Evolutionary conservation across 768 basidiomycete genomes (phyloP).

Genomic region (Hydnum rufescens): DNA sequence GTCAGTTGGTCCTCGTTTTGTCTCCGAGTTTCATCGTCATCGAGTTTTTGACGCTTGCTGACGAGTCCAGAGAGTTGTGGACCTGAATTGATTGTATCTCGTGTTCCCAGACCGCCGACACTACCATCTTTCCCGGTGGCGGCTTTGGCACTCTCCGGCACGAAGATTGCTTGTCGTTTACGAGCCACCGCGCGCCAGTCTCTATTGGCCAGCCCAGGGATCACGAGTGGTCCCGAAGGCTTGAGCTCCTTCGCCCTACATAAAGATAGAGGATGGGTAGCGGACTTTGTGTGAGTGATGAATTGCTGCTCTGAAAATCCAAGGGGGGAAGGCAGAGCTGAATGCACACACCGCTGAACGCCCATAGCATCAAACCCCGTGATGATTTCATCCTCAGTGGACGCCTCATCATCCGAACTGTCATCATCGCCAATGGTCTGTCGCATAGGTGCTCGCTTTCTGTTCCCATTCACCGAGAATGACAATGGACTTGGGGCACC

Average conservation of each 20-base stretch:
- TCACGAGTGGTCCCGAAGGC: conserved; percentile 50
- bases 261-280: conserved; percentile 16
- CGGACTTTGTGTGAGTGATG: conserved; percentile 42
- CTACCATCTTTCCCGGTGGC: conserved; percentile 46
- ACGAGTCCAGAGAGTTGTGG: conserved; percentile 53
- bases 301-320: conserved; percentile 15
- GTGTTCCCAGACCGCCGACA: conserved; percentile 56
- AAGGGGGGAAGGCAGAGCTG: too few species aligned
- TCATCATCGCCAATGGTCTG: conserved; percentile 15
- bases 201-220: conserved; percentile 65
- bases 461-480: conserved; percentile 22
- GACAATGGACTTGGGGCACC: conserved; percentile 37
- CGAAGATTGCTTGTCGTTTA: conserved; percentile 38
- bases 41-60: conserved; percentile 19
- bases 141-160: conserved; percentile 42
- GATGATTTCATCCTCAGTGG: conserved; percentile 43
- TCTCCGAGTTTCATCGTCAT: conserved; percentile 9
- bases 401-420: conserved; percentile 25
- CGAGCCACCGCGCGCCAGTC: conserved; percentile 78
- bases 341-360: conserved; percentile 70
- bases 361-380: conserved; percentile 53
- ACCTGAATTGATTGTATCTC: conserved; percentile 58
- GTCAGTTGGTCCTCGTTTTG: conserved; percentile 12
- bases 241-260: conserved; percentile 25
- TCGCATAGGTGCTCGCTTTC: conserved; percentile 14